phyloP scores from a whole-genome alignment of 192 early-diverging fungal species.

The Blastocladiella britannica region DNA sequence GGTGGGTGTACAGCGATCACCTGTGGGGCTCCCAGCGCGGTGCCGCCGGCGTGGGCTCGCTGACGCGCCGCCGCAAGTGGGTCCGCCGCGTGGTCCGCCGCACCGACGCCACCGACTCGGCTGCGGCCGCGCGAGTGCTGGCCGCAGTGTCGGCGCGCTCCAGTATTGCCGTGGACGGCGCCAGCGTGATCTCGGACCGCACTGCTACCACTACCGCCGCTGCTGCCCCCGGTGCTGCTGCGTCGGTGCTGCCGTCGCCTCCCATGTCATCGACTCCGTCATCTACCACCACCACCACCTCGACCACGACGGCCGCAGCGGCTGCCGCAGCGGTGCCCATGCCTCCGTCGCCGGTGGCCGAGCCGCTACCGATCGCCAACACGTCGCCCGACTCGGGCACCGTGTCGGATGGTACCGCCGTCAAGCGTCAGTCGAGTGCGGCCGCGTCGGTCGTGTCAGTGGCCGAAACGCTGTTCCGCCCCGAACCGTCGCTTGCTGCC shows the following conservation, averaged over 20 bases:
- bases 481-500: too few species aligned
- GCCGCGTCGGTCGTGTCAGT: too few species aligned
- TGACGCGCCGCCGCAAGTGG: slow-evolving; percentile 47
- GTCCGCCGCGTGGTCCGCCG: slow-evolving; percentile 10
- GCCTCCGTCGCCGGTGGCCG: neutral
- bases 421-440: neutral
- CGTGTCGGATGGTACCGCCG: neutral
- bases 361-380: neutral
- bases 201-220: too few species aligned
- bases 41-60: slow-evolving; percentile 19
- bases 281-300: too few species aligned
- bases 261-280: too few species aligned
- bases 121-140: neutral
- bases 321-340: neutral
- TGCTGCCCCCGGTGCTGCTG: too few species aligned
- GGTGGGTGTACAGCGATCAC: slow-evolving; percentile 51
- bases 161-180: neutral
- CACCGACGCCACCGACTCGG: neutral
- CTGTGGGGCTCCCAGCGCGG: slow-evolving; percentile 31
- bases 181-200: neutral
- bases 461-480: too few species aligned
- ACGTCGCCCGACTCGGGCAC: neutral
- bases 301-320: too few species aligned
- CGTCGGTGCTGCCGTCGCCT: too few species aligned
- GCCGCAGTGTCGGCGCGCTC: neutral